Percentiles rank a stretch among this genome's conserved stretches.
These are phyloP conservation scores for Rhodotorula sp. DNA, from an alignment of 1,284 basidiomycete species.

Conservation along the genomic window DNA sequence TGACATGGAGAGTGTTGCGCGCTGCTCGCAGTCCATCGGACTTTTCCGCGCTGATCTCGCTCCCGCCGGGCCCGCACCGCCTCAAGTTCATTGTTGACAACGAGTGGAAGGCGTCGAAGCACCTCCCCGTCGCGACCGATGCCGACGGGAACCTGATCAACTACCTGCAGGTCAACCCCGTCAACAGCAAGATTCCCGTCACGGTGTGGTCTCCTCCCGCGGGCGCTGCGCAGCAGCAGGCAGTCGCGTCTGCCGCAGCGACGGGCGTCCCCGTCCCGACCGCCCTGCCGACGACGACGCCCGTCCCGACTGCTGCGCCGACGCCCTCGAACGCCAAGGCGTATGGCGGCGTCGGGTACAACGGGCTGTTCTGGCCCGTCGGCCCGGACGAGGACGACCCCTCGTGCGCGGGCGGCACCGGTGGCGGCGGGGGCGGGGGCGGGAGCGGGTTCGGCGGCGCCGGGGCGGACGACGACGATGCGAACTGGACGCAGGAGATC, in stretches of 20 bases:
- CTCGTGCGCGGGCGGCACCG: background rate
- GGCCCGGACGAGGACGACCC: conserved; percentile 8
- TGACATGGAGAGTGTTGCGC: background rate
- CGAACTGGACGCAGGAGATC: conserved; percentile 52
- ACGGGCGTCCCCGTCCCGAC: background rate
- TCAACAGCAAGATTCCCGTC: conserved; percentile 16
- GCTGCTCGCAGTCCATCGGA: conserved; percentile 48
- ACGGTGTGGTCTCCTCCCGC: conserved; percentile 2
- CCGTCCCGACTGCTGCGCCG: background rate
- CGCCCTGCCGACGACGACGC: background rate
- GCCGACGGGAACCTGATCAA: conserved; percentile 94
- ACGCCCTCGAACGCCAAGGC: background rate
- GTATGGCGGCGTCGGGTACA: background rate
- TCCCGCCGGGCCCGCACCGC: conserved; percentile 90
- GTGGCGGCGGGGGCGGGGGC: background rate
- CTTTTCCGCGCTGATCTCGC: conserved; percentile 56
- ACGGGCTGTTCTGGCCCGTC: conserved; percentile 6
- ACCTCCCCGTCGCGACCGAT: conserved; percentile 88
- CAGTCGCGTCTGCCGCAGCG: background rate
- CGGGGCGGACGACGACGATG: conserved; percentile 23
- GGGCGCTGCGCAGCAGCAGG: background rate
- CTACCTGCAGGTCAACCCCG: conserved; percentile 68
- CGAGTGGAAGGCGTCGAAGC: conserved; percentile 70
- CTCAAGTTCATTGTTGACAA: conserved; percentile 96
- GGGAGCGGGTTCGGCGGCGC: background rate